A percentile compares a stretch with the other conserved stretches of the same genome.
Evolutionary conservation across 2,329 filamentous ascomycete genomes (phyloP).

Genomic region (Cordyceps pruinosa): DNA sequence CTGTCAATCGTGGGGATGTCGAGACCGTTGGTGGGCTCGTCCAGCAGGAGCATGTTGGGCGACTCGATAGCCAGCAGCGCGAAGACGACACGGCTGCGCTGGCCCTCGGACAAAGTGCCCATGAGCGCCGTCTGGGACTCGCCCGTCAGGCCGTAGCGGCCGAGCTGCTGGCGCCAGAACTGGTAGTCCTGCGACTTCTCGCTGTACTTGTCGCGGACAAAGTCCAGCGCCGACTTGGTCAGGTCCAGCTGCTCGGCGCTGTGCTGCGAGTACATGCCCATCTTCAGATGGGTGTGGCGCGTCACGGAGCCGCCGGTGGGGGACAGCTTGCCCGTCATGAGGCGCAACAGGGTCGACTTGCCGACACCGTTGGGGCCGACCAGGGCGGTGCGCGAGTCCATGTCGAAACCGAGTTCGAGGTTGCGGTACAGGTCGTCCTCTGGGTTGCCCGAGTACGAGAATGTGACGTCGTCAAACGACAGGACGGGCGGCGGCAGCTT

Average conservation of each 20-base stretch:
- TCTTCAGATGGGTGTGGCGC: conserved; percentile 95
- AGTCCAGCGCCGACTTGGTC: conserved; percentile 95
- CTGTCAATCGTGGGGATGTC: conserved; percentile 98
- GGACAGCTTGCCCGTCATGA: conserved; percentile 93
- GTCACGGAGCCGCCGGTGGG: conserved; percentile 76
- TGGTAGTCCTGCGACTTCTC: conserved; percentile 93
- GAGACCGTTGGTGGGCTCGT: conserved; percentile 98
- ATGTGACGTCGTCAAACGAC: conserved; percentile 94
- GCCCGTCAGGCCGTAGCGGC: conserved; percentile 86
- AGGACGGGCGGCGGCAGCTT: conserved; percentile 97
- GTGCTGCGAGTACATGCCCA: conserved; percentile 97
- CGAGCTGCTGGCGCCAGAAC: conserved; percentile 98
- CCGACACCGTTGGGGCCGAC: conserved; percentile 98
- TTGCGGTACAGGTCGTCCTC: conserved; percentile 94
- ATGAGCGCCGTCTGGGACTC: conserved; percentile 95
- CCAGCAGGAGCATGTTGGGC: conserved; percentile 95
- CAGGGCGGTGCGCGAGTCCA: conserved; percentile 95
- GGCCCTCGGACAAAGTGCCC: conserved; percentile 94
- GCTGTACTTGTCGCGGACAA: conserved; percentile 91
- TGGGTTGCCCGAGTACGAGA: conserved; percentile 87
- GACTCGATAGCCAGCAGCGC: conserved; percentile 89
- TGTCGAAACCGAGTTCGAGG: conserved; percentile 97
- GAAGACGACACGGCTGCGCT: conserved; percentile 97
- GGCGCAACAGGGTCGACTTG: conserved; percentile 90
- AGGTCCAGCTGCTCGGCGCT: conserved; percentile 96